Percentiles rank a stretch among this genome's conserved stretches.
Evolutionary conservation across 441 rosid species (phyloP).

Genomic region (Jatropha podagrica): DNA sequence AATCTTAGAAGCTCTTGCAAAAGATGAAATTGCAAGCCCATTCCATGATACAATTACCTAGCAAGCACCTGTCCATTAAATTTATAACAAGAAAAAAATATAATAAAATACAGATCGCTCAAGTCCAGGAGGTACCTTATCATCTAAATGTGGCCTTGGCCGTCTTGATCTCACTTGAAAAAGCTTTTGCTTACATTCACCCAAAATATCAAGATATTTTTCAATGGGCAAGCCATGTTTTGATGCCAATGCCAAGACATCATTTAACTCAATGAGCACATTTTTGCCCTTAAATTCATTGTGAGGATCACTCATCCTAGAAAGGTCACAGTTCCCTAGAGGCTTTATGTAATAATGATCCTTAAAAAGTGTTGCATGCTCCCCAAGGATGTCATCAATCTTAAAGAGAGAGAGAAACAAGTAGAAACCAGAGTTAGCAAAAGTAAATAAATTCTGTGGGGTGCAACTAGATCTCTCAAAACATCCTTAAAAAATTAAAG

Average conservation of each 20-base stretch:
- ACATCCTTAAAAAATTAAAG: background rate
- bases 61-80: constrained; percentile 24
- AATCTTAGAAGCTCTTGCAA: constrained; percentile 87
- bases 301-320: constrained; percentile 85
- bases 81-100: constrained; percentile 21
- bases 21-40: constrained; percentile 80
- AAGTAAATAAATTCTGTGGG: background rate
- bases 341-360: constrained; percentile 78
- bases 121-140: constrained; percentile 51
- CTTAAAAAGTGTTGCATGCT: constrained; percentile 68
- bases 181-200: constrained; percentile 73
- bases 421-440: constrained; percentile 5
- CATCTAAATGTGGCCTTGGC: constrained; percentile 95
- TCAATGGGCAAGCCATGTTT: constrained; percentile 53
- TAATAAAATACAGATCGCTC: constrained; percentile 11
- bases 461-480: background rate
- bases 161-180: constrained; percentile 63
- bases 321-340: constrained; percentile 83
- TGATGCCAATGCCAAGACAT: constrained; percentile 55
- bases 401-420: constrained; percentile 26
- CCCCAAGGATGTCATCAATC: constrained; percentile 79
- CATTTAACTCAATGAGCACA: constrained; percentile 78
- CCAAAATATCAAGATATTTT: constrained; percentile 68
- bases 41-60: constrained; percentile 96
- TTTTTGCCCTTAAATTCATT: constrained; percentile 75